These are phyloP conservation scores for Thalassiosira allenii DNA, from an alignment of 352 stramenopile species.

Conservation along the genomic window DNA sequence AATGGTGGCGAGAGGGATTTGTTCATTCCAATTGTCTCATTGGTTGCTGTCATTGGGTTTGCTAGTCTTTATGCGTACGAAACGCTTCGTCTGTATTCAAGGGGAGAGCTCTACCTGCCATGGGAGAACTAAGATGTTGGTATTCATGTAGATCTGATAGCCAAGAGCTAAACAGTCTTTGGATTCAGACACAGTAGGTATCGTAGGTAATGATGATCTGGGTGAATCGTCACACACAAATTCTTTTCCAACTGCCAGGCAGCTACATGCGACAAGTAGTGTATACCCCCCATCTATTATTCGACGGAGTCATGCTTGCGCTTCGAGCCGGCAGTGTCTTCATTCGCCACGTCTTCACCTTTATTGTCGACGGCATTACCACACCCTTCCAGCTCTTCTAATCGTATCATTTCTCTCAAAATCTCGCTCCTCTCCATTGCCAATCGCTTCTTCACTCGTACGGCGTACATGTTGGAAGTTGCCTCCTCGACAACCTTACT, in stretches of 20 bases:
- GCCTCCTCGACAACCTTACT: constrained; percentile 31
- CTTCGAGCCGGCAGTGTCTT: background rate
- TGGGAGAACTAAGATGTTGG: constrained; percentile 55
- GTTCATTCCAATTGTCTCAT: constrained; percentile 79
- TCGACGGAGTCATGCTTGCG: background rate
- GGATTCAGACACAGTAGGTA: too few species aligned
- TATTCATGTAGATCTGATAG: too few species aligned
- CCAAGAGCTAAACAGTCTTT: too few species aligned
- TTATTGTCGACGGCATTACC: background rate
- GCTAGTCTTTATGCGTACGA: constrained; percentile 76
- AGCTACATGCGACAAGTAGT: too few species aligned
- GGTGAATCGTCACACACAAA: too few species aligned
- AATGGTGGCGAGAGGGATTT: constrained; percentile 61
- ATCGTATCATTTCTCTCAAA: constrained; percentile 56
- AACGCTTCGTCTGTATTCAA: constrained; percentile 69
- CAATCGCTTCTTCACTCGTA: constrained; percentile 40
- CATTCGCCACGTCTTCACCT: background rate
- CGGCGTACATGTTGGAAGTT: constrained; percentile 59
- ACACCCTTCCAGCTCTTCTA: constrained; percentile 35
- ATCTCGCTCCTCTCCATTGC: constrained; percentile 51
- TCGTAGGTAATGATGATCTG: too few species aligned
- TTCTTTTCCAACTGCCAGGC: too few species aligned
- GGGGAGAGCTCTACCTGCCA: constrained; percentile 77
- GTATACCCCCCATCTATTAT: too few species aligned
- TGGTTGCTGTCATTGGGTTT: constrained; percentile 68